Conservation (phyloP, 257 asterid species). For the Solanum corneliomulleri region DNA sequence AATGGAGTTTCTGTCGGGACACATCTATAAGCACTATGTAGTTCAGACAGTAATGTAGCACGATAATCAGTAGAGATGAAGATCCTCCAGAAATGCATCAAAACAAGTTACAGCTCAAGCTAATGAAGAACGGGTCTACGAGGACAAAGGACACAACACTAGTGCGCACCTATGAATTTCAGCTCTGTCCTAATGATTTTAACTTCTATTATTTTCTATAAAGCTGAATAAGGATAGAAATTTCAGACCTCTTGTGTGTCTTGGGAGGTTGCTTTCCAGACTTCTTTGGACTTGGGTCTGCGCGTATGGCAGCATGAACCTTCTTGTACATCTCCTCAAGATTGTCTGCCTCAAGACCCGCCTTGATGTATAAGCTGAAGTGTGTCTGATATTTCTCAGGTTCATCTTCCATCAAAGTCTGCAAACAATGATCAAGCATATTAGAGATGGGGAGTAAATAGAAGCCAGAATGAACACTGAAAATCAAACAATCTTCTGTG, state of each 20-base stretch:
- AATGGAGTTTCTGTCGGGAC: neutral
- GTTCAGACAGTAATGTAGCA: neutral
- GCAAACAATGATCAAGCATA: neutral
- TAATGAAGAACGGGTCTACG: neutral
- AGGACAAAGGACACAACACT: neutral
- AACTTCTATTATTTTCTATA: neutral
- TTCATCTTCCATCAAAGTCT: slow-evolving; percentile 62
- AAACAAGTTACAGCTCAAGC: neutral
- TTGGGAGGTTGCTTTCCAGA: slow-evolving; percentile 44
- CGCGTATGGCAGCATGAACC: slow-evolving; percentile 73
- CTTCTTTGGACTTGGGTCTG: slow-evolving; percentile 52
- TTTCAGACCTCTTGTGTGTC: slow-evolving; percentile 56
- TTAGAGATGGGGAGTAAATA: neutral
- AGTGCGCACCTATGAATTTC: neutral
- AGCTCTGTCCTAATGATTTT: neutral
- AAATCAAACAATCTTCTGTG: neutral
- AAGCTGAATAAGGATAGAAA: neutral
- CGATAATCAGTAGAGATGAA: neutral
- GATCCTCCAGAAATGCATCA: neutral
- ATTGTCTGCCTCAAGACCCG: slow-evolving; percentile 34
- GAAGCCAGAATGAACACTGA: neutral
- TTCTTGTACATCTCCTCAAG: slow-evolving; percentile 58
- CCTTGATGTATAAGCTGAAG: slow-evolving; percentile 50
- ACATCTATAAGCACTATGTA: neutral
- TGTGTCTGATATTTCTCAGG: slow-evolving; percentile 67